These are phyloP conservation scores for Mycena vulgaris DNA, from an alignment of 768 basidiomycete species.

Conservation along the genomic window DNA sequence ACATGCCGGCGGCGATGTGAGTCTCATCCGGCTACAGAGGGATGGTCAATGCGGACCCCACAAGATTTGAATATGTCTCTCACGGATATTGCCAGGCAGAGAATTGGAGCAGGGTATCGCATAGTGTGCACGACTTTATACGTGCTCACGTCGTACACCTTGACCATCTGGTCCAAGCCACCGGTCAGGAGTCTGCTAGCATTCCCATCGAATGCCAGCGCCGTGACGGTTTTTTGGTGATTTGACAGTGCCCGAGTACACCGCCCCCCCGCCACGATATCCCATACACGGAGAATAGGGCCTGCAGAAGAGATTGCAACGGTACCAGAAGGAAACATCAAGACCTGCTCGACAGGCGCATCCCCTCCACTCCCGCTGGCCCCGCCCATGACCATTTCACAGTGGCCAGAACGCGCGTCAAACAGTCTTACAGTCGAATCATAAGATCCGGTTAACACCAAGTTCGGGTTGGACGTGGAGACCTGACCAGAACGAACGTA, in stretches of 20 bases:
- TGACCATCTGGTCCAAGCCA: constrained; percentile 96
- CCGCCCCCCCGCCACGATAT: constrained; percentile 90
- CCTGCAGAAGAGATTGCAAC: constrained; percentile 90
- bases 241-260: constrained; percentile 95
- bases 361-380: constrained; percentile 52
- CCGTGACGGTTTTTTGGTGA: constrained; percentile 98
- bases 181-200: constrained; percentile 90
- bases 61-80: constrained; percentile 45
- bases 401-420: constrained; percentile 87
- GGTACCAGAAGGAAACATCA: constrained; percentile 93
- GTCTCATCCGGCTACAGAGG: constrained; percentile 90
- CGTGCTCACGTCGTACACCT: constrained; percentile 95
- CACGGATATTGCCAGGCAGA: constrained; percentile 94
- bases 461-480: constrained; percentile 84
- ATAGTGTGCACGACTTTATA: constrained; percentile 99
- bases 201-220: constrained; percentile 84
- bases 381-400: constrained; percentile 86
- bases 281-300: constrained; percentile 95
- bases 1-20: constrained; percentile 97
- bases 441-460: constrained; percentile 95
- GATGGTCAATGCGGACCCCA: constrained; percentile 14
- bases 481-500: constrained; percentile 96
- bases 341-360: constrained; percentile 90
- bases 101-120: constrained; percentile 94
- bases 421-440: constrained; percentile 92